Conservation (phyloP, 352 stramenopile species). For the Phytopythium boreale region DNA sequence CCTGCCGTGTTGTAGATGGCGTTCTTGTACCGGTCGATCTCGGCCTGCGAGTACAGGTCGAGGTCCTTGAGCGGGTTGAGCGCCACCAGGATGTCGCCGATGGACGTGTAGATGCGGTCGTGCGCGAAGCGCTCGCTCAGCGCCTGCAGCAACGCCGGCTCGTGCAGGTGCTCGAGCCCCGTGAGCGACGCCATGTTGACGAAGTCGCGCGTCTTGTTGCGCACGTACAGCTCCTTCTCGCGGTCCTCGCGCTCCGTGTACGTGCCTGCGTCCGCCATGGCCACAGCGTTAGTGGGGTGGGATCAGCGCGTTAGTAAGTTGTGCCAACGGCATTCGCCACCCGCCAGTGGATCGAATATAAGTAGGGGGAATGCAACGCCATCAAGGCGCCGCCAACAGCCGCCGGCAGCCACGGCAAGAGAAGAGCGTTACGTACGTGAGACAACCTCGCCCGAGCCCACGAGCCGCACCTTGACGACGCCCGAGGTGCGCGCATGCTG, state of each 20-base stretch:
- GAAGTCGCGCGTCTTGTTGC: constrained; percentile 65
- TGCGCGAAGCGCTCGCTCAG: constrained; percentile 69
- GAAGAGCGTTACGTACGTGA: constrained; percentile 26
- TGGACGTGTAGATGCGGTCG: constrained; percentile 87
- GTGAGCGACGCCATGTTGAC: constrained; percentile 61
- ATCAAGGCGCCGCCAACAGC: constrained; percentile 13
- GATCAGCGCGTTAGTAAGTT: constrained; percentile 4
- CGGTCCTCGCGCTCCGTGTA: constrained; percentile 25
- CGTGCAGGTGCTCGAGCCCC: constrained; percentile 78
- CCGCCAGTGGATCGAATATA: too few species aligned
- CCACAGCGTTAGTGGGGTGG: neutral
- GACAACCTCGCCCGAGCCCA: constrained; percentile 38
- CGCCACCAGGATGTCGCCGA: constrained; percentile 81
- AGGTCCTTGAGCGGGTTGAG: constrained; percentile 83
- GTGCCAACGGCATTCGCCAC: too few species aligned
- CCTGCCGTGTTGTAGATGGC: constrained; percentile 27
- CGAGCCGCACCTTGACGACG: constrained; percentile 42
- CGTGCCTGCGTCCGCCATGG: constrained; percentile 16
- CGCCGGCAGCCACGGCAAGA: neutral
- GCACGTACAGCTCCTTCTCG: constrained; percentile 54
- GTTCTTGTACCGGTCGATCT: constrained; percentile 70
- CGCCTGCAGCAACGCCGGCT: constrained; percentile 77
- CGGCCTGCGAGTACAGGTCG: constrained; percentile 52
- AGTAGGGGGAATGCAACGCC: neutral
- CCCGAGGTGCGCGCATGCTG: constrained; percentile 33